Conservation (phyloP, 208 protist genomes). For the Wallacemonas sp. region DNA sequence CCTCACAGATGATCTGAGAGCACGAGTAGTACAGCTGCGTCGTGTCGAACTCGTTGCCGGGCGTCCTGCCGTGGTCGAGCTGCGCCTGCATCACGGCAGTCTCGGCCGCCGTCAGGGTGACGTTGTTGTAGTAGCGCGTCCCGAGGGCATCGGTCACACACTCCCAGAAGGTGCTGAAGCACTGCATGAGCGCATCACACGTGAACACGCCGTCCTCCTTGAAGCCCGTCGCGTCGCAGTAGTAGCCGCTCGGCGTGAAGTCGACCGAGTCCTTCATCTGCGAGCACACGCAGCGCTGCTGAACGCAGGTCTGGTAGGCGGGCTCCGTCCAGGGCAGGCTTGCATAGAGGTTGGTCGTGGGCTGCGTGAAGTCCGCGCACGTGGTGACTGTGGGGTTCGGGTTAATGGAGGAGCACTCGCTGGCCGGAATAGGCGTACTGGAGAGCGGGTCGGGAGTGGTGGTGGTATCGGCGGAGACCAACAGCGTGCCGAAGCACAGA, state of each 20-base stretch:
- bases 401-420: conserved; percentile 48
- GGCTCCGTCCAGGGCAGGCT: conserved; percentile 35
- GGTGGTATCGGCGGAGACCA: conserved; percentile 13
- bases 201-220: conserved; percentile 44
- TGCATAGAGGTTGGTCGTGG: conserved; percentile 28
- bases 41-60: conserved; percentile 38
- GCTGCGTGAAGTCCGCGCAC: conserved; percentile 33
- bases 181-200: conserved; percentile 50
- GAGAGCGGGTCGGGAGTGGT: conserved; percentile 7
- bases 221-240: conserved; percentile 38
- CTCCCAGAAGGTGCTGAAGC: conserved; percentile 51
- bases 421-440: conserved; percentile 34
- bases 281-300: conserved; percentile 52
- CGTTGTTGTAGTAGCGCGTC: conserved; percentile 19
- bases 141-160: conserved; percentile 30
- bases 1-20: conserved; percentile 38
- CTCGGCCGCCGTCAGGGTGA: conserved; percentile 20
- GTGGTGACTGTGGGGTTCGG: conserved; percentile 35
- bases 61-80: conserved; percentile 34
- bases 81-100: conserved; percentile 27
- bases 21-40: conserved; percentile 49
- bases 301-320: conserved; percentile 44
- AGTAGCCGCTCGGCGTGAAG: conserved; percentile 37
- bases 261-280: conserved; percentile 9
- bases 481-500: not conserved